Conservation (phyloP, 2,329 filamentous ascomycete species). For the Fusarium nygamai region DNA sequence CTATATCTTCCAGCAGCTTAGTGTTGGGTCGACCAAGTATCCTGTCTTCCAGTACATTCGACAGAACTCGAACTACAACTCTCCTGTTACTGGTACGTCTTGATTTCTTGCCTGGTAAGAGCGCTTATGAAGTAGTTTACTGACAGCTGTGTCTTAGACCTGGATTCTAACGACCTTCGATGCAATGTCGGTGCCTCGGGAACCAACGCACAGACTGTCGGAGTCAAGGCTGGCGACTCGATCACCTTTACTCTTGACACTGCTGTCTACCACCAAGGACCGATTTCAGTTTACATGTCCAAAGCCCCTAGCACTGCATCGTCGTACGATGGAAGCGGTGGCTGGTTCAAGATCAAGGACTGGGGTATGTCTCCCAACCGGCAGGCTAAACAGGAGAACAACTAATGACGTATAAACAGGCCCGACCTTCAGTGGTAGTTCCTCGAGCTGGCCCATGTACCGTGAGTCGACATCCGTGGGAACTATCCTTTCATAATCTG, state of each 20-base stretch:
- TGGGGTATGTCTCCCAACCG: not conserved
- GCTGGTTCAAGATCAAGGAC: conserved; percentile 18
- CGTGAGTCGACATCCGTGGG: not conserved
- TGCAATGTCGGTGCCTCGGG: conserved; percentile 11
- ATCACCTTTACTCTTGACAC: conserved; percentile 12
- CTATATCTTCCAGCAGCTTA: conserved; percentile 11
- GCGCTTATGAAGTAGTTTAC: rapidly evolving
- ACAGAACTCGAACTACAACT: conserved; percentile 17
- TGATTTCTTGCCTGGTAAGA: not conserved
- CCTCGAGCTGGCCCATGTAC: not conserved
- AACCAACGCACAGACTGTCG: not conserved
- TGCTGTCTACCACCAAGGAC: conserved; percentile 10
- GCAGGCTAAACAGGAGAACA: rapidly evolving
- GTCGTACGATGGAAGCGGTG: not conserved
- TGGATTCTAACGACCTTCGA: conserved; percentile 2
- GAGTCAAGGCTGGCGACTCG: conserved; percentile 5
- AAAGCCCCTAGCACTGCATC: not conserved
- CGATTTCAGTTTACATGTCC: conserved; percentile 6
- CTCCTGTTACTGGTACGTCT: not conserved
- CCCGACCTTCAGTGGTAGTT: not conserved
- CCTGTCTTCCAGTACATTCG: conserved; percentile 5
- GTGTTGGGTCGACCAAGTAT: conserved; percentile 5
- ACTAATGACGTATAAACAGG: not conserved
- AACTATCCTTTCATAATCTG: not conserved
- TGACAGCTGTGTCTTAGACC: rapidly evolving